Percentiles rank a stretch among this genome's conserved stretches.
phyloP scores from a whole-genome alignment of 257 asterid species.

The Nicotiana tomentosiformis region DNA sequence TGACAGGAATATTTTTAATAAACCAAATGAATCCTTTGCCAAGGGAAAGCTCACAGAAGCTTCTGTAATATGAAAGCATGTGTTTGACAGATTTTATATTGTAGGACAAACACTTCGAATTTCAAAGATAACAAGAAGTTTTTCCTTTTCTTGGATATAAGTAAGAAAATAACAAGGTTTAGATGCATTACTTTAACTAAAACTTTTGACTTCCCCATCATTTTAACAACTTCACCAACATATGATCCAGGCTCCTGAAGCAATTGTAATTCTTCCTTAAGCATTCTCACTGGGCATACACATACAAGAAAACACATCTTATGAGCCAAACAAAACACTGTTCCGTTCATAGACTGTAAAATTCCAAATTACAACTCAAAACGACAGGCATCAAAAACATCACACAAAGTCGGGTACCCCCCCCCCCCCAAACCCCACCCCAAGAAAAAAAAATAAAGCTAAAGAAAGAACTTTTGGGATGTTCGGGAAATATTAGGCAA shows the following conservation, averaged over 20 bases:
- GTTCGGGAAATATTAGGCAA: no score
- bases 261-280: constrained; percentile 87
- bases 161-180: background rate
- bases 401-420: no score
- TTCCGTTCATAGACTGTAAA: background rate
- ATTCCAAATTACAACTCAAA: background rate
- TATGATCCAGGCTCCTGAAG: constrained; percentile 98
- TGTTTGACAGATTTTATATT: background rate
- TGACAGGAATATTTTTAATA: background rate
- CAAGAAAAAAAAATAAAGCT: no score
- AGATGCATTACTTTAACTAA: constrained; percentile 55
- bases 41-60: background rate
- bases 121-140: background rate
- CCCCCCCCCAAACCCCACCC: no score
- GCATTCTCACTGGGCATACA: constrained; percentile 55
- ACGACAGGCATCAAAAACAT: background rate
- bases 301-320: background rate
- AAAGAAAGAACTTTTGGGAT: no score
- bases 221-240: constrained; percentile 96
- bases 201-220: constrained; percentile 95
- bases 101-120: background rate
- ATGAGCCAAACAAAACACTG: background rate
- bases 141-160: background rate
- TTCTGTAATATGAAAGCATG: background rate
- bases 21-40: background rate